Evolutionary conservation across 192 early-diverging fungal species (phyloP).

Genomic region (Coemansia sp.): DNA sequence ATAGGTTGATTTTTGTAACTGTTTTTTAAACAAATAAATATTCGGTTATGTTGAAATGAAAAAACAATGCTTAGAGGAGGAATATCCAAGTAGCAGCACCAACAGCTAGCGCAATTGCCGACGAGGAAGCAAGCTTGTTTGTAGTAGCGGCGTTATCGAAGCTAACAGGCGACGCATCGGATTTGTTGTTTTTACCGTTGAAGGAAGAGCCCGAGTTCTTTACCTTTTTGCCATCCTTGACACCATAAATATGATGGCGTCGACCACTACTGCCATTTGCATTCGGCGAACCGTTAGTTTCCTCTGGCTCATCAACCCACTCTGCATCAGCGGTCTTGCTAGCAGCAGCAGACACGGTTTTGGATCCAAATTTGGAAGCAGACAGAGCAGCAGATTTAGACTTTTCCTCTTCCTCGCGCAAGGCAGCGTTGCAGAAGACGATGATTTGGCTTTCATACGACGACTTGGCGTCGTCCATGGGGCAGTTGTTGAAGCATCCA

Average conservation of each 20-base stretch:
- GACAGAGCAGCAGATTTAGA: not conserved
- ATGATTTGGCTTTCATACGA: conserved; percentile 43
- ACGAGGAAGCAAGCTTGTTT: not conserved
- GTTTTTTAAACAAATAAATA: not conserved
- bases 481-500: conserved; percentile 53
- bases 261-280: not conserved
- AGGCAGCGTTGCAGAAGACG: conserved; percentile 47
- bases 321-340: not conserved
- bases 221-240: not conserved
- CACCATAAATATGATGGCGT: not conserved
- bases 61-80: not conserved
- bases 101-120: not conserved
- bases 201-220: not conserved
- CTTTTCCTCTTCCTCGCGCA: conserved; percentile 31
- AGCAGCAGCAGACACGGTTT: not conserved
- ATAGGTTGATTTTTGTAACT: too few species aligned
- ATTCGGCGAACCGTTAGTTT: not conserved
- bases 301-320: not conserved
- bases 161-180: not conserved
- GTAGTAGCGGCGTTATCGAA: not conserved
- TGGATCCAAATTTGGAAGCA: not conserved
- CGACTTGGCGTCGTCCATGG: conserved; percentile 25
- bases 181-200: not conserved
- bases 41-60: not conserved
- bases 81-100: not conserved